Base-by-base conservation (phyloP, 257 asterid species). In the Gentiana dahurica region DNA sequence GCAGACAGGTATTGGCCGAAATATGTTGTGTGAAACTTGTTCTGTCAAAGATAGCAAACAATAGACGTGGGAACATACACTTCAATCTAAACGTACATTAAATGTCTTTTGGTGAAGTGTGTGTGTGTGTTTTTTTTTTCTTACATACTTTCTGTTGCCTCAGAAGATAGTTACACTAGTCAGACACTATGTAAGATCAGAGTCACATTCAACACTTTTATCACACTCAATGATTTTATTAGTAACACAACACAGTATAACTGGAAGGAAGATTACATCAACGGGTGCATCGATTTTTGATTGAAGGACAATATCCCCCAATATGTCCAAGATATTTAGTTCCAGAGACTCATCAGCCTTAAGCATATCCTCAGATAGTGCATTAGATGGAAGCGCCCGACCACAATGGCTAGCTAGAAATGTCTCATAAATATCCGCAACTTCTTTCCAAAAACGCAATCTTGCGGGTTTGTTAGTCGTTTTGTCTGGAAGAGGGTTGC, bases 331-430 rank as follows among this genome's bases (percentile, higher is more conserved):
- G 65, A 85, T 77, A 71, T 77, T 85, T 82, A 83, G 73, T 83
- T 91, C 98, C 66, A 91, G 78, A 68, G 81, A 78, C 77, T 83
- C 95, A 57, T 83, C 89, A 43, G 83, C 79, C 76, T 80, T 77
- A 61, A 71, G 83, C 64, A 68, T 77, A 43, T 81, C 66, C 13
- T 76, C 71, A 61, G 90, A 81, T 58, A 81, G 80, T 66, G 81
- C 66, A 73, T 70, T 79, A 55, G 91, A 74, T 73, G 88, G 84
- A 53, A 89, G 82, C 47, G 97, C 97, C 54, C 95, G 97, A 7
- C 98, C 97, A 60, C 98, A 91, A 68, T 88, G 87, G 59, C 98
- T 94, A 70, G 86, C 94, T 62, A 91, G 75, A 71, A 91, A 91
- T 49, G 79, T 76, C 69, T 91, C 95, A 68, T 83, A 91, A 59